Conservation (phyloP, 2,329 filamentous ascomycete species). For the Dactylellina haptotyla region DNA sequence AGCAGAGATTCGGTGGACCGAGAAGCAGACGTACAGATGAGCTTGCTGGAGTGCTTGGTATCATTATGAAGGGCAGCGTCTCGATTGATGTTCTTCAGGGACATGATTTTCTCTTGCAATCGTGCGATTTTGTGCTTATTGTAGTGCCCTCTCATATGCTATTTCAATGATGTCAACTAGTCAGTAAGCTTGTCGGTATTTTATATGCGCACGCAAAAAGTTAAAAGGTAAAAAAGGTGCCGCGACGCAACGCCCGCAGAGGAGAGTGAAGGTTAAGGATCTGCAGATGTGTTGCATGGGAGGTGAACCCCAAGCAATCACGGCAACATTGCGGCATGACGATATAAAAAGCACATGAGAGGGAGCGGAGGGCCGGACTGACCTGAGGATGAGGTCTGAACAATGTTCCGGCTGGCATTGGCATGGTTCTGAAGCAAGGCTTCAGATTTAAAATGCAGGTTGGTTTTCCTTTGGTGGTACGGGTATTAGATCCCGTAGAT, state of each 20-base stretch:
- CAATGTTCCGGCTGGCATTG: slow-evolving; percentile 46
- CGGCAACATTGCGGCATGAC: not conserved
- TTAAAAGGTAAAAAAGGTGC: slow-evolving; percentile 2
- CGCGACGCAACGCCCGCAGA: slow-evolving; percentile 1
- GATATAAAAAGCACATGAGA: slow-evolving; percentile 13
- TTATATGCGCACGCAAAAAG: not conserved
- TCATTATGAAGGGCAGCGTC: slow-evolving; percentile 40
- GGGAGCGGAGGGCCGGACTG: slow-evolving; percentile 16
- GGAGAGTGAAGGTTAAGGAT: slow-evolving; percentile 6
- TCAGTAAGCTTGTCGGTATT: slow-evolving; percentile 28
- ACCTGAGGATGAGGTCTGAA: slow-evolving; percentile 51
- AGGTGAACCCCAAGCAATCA: slow-evolving; percentile 8
- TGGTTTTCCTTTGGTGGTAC: not conserved
- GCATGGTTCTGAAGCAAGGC: slow-evolving; percentile 23
- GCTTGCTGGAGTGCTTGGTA: slow-evolving; percentile 56
- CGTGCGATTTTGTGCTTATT: slow-evolving; percentile 44
- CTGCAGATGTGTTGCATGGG: slow-evolving; percentile 26
- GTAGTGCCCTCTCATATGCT: slow-evolving; percentile 52
- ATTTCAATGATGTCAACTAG: not conserved
- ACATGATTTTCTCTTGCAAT: slow-evolving; percentile 48
- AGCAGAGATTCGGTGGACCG: not conserved
- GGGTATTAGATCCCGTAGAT: slow-evolving; percentile 1
- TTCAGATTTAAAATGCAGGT: not conserved
- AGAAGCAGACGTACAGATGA: slow-evolving; percentile 59
- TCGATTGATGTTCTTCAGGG: slow-evolving; percentile 45